A percentile compares a stretch with the other conserved stretches of the same genome.
These are phyloP conservation scores for Neostapfia colusana DNA, from an alignment of 176 grass and related monocot genomes.

Conservation along the genomic window DNA sequence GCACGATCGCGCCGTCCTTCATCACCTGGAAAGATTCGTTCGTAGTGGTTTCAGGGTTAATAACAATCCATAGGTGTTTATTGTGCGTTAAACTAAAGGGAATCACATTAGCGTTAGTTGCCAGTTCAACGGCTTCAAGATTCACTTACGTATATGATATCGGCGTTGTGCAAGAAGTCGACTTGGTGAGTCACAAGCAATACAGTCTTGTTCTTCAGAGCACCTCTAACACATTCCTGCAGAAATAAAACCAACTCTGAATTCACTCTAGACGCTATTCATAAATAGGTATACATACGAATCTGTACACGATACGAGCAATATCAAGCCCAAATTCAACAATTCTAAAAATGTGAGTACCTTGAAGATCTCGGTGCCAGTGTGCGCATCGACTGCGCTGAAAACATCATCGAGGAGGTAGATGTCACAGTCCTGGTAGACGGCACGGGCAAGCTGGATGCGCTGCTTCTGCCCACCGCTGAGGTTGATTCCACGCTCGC, in stretches of 20 bases:
- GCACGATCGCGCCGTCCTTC: constrained; percentile 74
- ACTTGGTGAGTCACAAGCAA: constrained; percentile 96
- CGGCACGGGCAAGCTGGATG: constrained; percentile 88
- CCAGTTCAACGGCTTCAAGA: neutral
- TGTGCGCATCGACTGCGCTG: constrained; percentile 94
- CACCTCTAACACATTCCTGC: constrained; percentile 86
- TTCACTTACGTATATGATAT: constrained; percentile 71
- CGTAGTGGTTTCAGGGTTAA: no score
- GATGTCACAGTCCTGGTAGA: constrained; percentile 86
- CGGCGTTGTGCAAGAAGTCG: constrained; percentile 95
- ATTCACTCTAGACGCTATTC: neutral
- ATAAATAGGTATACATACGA: neutral
- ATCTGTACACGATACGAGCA: neutral
- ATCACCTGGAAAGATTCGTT: constrained; percentile 56
- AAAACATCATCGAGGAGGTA: constrained; percentile 98
- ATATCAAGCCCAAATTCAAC: neutral
- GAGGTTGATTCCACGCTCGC: constrained; percentile 94
- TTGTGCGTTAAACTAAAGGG: neutral
- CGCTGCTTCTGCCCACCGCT: constrained; percentile 98
- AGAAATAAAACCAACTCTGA: neutral
- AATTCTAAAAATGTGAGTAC: constrained; percentile 17
- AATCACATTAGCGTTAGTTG: neutral
- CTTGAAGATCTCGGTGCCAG: constrained; percentile 86
- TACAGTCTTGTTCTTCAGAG: constrained; percentile 80
- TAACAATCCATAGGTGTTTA: neutral